phyloP scores from a whole-genome alignment of 2,329 filamentous ascomycete species.

The Nannizzia gypsea region DNA sequence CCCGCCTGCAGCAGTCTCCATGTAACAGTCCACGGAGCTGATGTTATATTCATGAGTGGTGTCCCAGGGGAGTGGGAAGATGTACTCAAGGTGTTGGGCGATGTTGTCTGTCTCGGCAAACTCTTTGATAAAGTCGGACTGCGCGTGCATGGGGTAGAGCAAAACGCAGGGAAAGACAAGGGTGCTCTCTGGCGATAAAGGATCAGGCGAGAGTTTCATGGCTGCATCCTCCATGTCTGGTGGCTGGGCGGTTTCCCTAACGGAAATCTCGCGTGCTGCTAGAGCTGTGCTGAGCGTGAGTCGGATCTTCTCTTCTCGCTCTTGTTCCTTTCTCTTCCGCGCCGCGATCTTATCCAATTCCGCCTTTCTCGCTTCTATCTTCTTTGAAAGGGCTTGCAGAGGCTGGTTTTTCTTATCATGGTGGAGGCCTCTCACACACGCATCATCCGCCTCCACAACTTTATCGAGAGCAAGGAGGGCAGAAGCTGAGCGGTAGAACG shows the following conservation, averaged over 20 bases:
- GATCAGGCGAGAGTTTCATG: constrained; percentile 58
- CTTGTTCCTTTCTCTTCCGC: constrained; percentile 42
- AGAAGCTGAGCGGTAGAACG: constrained; percentile 70
- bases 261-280: constrained; percentile 56
- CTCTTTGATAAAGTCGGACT: constrained; percentile 83
- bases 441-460: constrained; percentile 66
- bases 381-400: constrained; percentile 49
- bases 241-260: constrained; percentile 54
- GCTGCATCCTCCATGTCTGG: constrained; percentile 80
- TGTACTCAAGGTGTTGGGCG: constrained; percentile 66
- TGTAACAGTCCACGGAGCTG: constrained; percentile 67
- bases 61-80: constrained; percentile 87
- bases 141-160: constrained; percentile 68
- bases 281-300: constrained; percentile 55
- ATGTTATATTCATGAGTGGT: constrained; percentile 51
- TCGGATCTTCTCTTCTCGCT: constrained; percentile 41
- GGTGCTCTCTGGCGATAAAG: constrained; percentile 58
- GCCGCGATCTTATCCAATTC: constrained; percentile 45
- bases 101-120: constrained; percentile 68
- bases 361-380: constrained; percentile 50
- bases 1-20: constrained; percentile 69
- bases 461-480: constrained; percentile 72
- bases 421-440: constrained; percentile 59
- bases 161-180: constrained; percentile 70
- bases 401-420: constrained; percentile 60